Evolutionary conservation across 441 rosid species (phyloP), one percentile per base, ranked within the genome.

Genomic region (Erodium moschatum): DNA sequence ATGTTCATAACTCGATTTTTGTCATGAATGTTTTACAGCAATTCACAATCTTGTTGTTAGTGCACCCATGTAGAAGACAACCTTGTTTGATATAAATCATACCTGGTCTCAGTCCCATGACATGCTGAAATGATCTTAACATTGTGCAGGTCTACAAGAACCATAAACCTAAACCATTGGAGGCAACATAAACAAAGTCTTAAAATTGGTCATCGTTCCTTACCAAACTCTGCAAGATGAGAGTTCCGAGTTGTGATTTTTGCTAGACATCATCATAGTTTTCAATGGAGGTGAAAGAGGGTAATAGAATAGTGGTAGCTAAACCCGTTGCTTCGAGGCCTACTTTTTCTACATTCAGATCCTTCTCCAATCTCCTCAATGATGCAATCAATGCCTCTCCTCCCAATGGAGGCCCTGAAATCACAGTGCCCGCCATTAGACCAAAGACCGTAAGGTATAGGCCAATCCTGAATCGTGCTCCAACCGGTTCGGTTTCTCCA

Each of bases 241-340:
- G 48, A 42, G 48, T 42, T 42, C 13, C 48, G 10, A 42, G 48
- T 42, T 42, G 48, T 42, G 48, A 42, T 42, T 42, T 9, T 42
- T 42, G 48, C 48, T 42, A 42, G 48, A 42, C 38, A 33, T 33
- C 38, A 33, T 42, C 13, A 63, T 67, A 52, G 48, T 33, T 44
- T n/a, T 69, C 58, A 74, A 90, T 87, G 96, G 95, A 92, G 73
- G 78, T 79, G 56, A 85, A 84, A 69, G 94, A 89, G 73, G 78
- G 80, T 33, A 88, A 85, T 44, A 87, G 89, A 74, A 79, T 80
- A 24, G 84, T 83, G 56, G 73, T 90, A 74, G 84, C 86, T 1
- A 90, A 87, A 81, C 98, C 98, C 63, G 86, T 93, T 68, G 91
- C 98, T 64, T 90, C 95, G 35, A 87, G 88, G 82, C 97, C 98